A percentile compares a stretch with the other conserved stretches of the same genome.
phyloP scores from a whole-genome alignment of 176 grass and related monocot genomes.

The Tillandsia fasciculata region DNA sequence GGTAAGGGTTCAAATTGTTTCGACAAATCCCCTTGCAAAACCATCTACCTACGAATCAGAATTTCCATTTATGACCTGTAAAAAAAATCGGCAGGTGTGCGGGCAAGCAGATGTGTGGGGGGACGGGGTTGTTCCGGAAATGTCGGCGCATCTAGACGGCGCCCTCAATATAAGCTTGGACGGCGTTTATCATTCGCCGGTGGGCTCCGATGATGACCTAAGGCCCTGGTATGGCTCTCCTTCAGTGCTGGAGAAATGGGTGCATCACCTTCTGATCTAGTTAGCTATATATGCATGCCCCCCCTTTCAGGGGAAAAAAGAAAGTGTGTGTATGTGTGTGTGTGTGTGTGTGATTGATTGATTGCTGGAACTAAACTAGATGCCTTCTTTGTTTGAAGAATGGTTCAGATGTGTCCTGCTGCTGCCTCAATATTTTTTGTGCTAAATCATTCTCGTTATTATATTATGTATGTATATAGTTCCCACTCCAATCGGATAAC shows the following conservation, averaged over 20 bases:
- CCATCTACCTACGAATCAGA: no score
- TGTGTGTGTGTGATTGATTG: not conserved
- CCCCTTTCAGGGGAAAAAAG: not conserved
- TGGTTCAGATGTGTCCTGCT: not conserved
- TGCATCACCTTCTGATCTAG: slow-evolving; percentile 56
- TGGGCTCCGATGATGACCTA: slow-evolving; percentile 58
- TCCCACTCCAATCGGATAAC: no score
- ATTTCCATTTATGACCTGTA: no score
- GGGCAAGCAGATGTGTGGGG: slow-evolving; percentile 79
- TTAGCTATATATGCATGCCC: not conserved
- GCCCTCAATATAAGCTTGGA: slow-evolving; percentile 86
- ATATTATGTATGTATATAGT: not conserved
- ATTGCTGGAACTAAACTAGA: not conserved
- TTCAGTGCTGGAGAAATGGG: slow-evolving; percentile 66
- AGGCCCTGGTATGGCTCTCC: slow-evolving; percentile 91
- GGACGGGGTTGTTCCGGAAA: slow-evolving; percentile 77
- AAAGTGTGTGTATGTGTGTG: not conserved
- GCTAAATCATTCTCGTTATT: not conserved
- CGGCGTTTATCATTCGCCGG: slow-evolving; percentile 81
- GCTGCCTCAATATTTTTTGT: not conserved
- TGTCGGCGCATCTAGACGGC: slow-evolving; percentile 74
- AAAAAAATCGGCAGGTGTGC: slow-evolving; percentile 36
- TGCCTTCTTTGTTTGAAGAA: not conserved
- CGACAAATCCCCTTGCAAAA: no score
- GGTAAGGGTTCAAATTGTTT: no score